phyloP scores from a whole-genome alignment of 176 grass and related monocot genomes.

The Oryza meridionalis region DNA sequence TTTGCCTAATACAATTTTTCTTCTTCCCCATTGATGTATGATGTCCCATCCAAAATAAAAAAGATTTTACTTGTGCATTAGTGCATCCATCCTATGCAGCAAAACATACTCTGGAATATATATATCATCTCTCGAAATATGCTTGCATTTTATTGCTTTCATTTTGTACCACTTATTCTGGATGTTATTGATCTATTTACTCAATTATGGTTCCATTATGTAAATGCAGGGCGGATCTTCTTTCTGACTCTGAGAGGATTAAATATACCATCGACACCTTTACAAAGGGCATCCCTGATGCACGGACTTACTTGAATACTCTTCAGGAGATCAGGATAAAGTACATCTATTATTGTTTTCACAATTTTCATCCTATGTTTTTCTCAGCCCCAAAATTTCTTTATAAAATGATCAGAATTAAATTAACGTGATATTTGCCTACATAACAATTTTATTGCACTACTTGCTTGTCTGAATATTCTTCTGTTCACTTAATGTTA shows the following conservation, averaged over 20 bases:
- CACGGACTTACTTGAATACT: slow-evolving; percentile 79
- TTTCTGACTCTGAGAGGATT: slow-evolving; percentile 81
- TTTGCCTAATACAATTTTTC: slow-evolving; percentile 6
- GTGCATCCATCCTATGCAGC: background rate
- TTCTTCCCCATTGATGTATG: background rate
- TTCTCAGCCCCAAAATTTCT: background rate
- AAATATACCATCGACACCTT: slow-evolving; percentile 71
- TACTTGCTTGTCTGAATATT: slow-evolving; percentile 1
- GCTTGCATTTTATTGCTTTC: background rate
- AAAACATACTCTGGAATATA: background rate
- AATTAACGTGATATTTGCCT: background rate
- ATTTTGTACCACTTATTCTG: slow-evolving; percentile 15
- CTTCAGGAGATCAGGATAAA: slow-evolving; percentile 85
- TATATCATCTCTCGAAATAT: background rate
- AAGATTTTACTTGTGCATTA: background rate
- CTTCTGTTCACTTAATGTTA: slow-evolving; percentile 29
- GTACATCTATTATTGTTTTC: slow-evolving; percentile 41
- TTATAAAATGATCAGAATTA: background rate
- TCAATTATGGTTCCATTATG: slow-evolving; percentile 27
- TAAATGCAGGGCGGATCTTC: slow-evolving; percentile 76
- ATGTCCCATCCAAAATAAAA: background rate
- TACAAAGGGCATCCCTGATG: slow-evolving; percentile 89
- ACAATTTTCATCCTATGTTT: background rate
- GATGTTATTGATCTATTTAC: slow-evolving; percentile 2
- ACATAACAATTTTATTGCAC: background rate